Conservation (phyloP, 371 early-diverging fungal genomes). For the Rhizomucor miehei region DNA sequence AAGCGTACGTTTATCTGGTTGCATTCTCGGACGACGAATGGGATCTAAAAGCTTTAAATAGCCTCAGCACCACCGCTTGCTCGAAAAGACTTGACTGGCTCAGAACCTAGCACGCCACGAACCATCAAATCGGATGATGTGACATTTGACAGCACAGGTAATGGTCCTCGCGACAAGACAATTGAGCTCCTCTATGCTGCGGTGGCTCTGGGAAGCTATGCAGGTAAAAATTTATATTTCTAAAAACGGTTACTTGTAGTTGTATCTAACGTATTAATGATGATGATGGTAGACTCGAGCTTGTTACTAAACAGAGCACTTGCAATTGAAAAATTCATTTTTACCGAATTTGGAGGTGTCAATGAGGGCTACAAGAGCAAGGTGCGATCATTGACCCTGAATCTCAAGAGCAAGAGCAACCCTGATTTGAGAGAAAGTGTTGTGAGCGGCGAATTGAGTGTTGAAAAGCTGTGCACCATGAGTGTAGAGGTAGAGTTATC, state of each 20-base stretch:
- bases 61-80: too few relatives aligned
- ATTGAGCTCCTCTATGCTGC: constrained; percentile 84
- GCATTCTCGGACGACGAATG: too few relatives aligned
- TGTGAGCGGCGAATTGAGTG: constrained; percentile 65
- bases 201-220: constrained; percentile 67
- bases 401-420: constrained; percentile 82
- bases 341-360: constrained; percentile 43
- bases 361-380: constrained; percentile 72
- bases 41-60: too few relatives aligned
- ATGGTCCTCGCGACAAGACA: constrained; percentile 75
- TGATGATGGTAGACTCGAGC: constrained; percentile 51
- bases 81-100: constrained; percentile 20
- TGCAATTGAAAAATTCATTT: constrained; percentile 69
- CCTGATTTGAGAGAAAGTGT: constrained; percentile 75
- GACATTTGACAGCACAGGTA: constrained; percentile 57
- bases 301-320: constrained; percentile 59
- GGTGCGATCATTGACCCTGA: constrained; percentile 79
- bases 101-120: constrained; percentile 44
- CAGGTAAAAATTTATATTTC: constrained; percentile 41
- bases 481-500: constrained; percentile 50
- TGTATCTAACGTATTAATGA: not conserved
- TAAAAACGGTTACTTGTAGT: not conserved
- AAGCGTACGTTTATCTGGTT: constrained; percentile 7
- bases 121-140: constrained; percentile 66
- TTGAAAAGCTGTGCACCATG: constrained; percentile 75